These are phyloP conservation scores for Naegleria lovaniensis DNA, from an alignment of 208 protist genomes.

Conservation along the genomic window DNA sequence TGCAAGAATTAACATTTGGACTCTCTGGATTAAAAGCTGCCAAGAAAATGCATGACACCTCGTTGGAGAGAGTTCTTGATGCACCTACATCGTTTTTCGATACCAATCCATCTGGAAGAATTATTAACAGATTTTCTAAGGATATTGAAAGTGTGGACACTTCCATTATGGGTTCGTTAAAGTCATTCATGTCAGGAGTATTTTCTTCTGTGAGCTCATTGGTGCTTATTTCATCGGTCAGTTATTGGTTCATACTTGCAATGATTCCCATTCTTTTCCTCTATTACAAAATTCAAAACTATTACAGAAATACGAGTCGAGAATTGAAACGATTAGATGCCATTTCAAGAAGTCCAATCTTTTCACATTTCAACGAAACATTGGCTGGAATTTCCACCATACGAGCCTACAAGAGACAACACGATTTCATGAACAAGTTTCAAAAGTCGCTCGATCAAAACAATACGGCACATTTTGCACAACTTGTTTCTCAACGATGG, in stretches of 20 bases:
- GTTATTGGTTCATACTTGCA: slow-evolving; percentile 34
- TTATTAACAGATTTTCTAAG: slow-evolving; percentile 86
- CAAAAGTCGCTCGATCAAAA: too few species aligned
- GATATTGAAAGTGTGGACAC: slow-evolving; percentile 54
- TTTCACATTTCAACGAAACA: slow-evolving; percentile 77
- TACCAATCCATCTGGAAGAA: slow-evolving; percentile 78
- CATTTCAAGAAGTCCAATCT: slow-evolving; percentile 81
- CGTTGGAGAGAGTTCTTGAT: slow-evolving; percentile 52
- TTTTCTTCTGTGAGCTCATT: neutral
- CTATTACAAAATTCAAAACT: slow-evolving; percentile 69
- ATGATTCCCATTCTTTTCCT: slow-evolving; percentile 52
- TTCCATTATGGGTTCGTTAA: neutral
- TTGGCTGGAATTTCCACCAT: slow-evolving; percentile 60
- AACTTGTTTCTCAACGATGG: slow-evolving; percentile 45
- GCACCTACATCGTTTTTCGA: slow-evolving; percentile 83
- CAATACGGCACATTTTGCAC: too few species aligned
- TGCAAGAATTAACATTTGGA: too few species aligned
- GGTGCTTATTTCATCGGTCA: neutral
- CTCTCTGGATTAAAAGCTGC: too few species aligned
- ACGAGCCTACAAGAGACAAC: too few species aligned
- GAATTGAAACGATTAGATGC: slow-evolving; percentile 76
- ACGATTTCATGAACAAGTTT: too few species aligned
- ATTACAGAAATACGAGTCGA: slow-evolving; percentile 68
- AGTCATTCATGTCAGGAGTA: too few species aligned
- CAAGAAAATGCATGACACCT: slow-evolving; percentile 45